Base-by-base conservation (phyloP, 148 eudicot species). In the Oxyria digyna region DNA sequence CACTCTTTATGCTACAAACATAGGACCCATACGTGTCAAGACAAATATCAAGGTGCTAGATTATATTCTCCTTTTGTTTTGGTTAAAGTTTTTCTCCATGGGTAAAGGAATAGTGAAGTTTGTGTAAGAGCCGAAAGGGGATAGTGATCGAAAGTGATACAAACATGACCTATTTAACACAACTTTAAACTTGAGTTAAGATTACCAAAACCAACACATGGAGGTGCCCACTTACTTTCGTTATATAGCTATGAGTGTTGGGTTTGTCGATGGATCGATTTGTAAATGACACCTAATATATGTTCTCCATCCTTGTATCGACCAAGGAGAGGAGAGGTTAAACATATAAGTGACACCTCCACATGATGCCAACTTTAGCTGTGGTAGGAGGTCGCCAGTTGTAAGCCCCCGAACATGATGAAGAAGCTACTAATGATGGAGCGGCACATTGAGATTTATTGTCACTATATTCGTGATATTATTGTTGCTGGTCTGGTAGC, bases 11-110 rank as follows among this genome's bases (percentile, higher is more conserved):
- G 70, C 52, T 72, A 72, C 63, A 65, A 71, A 33, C 40, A 69
- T 48, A 69, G 78, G 81, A 75, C 74, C 78, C 78, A 75, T 75
- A 2, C 21, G 4, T 17, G 21, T 35, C 31, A 54, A 54, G 31
- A 24, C 62, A 54, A 54, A 23, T 6, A 23, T 54, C 62, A 23
- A 23, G 8, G 15, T 54, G 29, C 31, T 6, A 54, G 62, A 54
- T 54, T 54, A 23, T 54, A 54, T 54, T 11, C 62, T 52, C 59
- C 11, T 23, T 54, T 13, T 26, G 14, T 54, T 54, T 11, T 1
- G 10, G 31, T 9, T 1, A 54, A 23, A 54, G 52, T 46, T 46
- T 46, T 46, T 4, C 23, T 23, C 29, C 31, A 54, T 52, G 29
- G 29, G 13, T 23, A 52, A 52, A n/a, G 52, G 23, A 35, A 35